phyloP scores from a whole-genome alignment of 441 rosid species.

The Eruca vesicaria region DNA sequence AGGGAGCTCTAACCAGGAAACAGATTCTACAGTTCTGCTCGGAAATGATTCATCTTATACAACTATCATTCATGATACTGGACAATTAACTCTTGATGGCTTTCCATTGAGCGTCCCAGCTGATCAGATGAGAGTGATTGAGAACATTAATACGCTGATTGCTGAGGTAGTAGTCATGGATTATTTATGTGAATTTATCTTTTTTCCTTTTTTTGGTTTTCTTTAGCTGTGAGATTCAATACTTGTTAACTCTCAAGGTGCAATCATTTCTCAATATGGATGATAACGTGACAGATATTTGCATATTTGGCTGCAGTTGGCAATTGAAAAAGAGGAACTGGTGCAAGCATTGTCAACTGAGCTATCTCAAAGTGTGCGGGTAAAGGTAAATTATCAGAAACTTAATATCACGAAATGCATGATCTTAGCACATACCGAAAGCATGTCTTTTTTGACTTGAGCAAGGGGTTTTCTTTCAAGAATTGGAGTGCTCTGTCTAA shows the following conservation, averaged over 20 bases:
- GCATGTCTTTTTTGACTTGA: too few species aligned
- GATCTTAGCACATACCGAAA: too few species aligned
- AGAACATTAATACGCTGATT: constrained; percentile 65
- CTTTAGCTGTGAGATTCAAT: constrained; percentile 13
- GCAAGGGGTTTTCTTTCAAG: too few species aligned
- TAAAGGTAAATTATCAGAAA: constrained; percentile 48
- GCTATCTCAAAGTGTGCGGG: constrained; percentile 64
- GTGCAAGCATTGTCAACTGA: constrained; percentile 73
- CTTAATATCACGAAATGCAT: too few species aligned
- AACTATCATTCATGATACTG: constrained; percentile 43
- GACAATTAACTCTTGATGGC: constrained; percentile 45
- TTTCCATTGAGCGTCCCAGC: constrained; percentile 64
- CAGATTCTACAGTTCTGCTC: constrained; percentile 30
- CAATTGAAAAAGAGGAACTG: constrained; percentile 89
- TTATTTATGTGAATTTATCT: neutral
- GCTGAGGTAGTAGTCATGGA: constrained; percentile 60
- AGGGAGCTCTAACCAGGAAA: constrained; percentile 45
- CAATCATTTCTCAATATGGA: constrained; percentile 22
- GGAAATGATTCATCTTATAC: constrained; percentile 44
- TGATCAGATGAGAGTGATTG: constrained; percentile 75
- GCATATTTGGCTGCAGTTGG: constrained; percentile 54
- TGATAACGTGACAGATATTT: constrained; percentile 3
- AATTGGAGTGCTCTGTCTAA: too few species aligned
- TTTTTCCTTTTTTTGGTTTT: neutral
- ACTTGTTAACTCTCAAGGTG: neutral